Percentiles rank a stretch among this genome's conserved stretches.
phyloP scores from a whole-genome alignment of 1,284 basidiomycete species.

The Microbotryum lychnidis-dioicae region DNA sequence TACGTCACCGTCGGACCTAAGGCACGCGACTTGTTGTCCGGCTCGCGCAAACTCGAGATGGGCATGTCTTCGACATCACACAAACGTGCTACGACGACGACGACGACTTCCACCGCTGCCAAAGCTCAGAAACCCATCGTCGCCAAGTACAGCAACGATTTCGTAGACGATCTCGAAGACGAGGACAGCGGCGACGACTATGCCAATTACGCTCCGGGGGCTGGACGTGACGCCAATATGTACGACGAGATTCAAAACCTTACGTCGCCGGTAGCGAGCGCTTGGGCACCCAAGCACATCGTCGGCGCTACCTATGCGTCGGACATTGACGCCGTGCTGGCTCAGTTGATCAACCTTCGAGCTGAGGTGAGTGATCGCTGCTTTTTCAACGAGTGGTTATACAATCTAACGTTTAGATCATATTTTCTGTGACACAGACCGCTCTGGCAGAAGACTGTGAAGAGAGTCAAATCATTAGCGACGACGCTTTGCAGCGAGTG shows the following conservation, averaged over 20 bases:
- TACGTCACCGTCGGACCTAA: conserved; percentile 40
- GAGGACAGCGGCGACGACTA: too few relatives aligned
- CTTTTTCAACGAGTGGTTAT: not conserved
- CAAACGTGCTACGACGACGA: conserved; percentile 30
- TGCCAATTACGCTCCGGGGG: too few relatives aligned
- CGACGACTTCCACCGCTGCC: conserved; percentile 22
- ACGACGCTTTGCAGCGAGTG: conserved; percentile 5
- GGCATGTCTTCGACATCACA: not conserved
- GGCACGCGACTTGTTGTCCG: conserved; percentile 13
- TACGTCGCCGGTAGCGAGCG: too few relatives aligned
- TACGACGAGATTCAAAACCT: too few relatives aligned
- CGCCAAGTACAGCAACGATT: too few relatives aligned
- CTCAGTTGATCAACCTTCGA: too few relatives aligned
- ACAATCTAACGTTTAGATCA: not conserved
- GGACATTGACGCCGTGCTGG: too few relatives aligned
- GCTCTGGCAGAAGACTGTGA: conserved; percentile 8
- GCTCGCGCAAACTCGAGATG: conserved; percentile 31
- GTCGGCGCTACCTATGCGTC: too few relatives aligned
- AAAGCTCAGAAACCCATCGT: not conserved
- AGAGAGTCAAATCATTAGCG: conserved; percentile 8
- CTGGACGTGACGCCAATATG: too few relatives aligned
- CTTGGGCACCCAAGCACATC: too few relatives aligned
- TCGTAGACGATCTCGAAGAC: too few relatives aligned
- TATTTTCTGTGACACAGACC: not conserved
- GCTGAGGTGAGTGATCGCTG: not conserved